A percentile compares a stretch with the other conserved stretches of the same genome.
Conservation (phyloP, 1,139 yeast species). For the Hyphopichia wangnamkhiaoensis region DNA sequence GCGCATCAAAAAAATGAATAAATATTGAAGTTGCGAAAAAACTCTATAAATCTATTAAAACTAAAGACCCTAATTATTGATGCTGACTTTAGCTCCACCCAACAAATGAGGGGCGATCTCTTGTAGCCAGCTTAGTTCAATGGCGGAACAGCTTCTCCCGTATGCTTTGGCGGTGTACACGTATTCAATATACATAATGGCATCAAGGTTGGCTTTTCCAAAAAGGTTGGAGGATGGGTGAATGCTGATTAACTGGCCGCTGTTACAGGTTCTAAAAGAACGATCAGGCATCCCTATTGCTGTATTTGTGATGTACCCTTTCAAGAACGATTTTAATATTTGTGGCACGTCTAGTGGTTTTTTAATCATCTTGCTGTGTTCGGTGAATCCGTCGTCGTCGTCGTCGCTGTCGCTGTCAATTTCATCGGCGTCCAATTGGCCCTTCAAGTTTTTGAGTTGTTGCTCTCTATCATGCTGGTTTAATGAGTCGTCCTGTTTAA, state of each 20-base stretch:
- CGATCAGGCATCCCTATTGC: slow-evolving; percentile 96
- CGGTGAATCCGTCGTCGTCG: slow-evolving; percentile 16
- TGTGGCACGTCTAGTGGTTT: slow-evolving; percentile 53
- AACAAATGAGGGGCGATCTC: slow-evolving; percentile 75
- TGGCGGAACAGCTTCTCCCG: slow-evolving; percentile 84
- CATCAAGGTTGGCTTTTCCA: slow-evolving; percentile 75
- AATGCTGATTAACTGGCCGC: slow-evolving; percentile 78
- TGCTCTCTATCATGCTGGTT: slow-evolving; percentile 26
- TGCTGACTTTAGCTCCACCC: slow-evolving; percentile 41
- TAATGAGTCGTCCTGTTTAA: slow-evolving; percentile 39
- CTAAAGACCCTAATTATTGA: slow-evolving; percentile 16
- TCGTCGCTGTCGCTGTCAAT: slow-evolving; percentile 23
- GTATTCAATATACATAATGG: slow-evolving; percentile 91
- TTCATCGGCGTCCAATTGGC: slow-evolving; percentile 26
- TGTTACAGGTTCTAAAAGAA: slow-evolving; percentile 79
- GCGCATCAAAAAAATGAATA: background rate
- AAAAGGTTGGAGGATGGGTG: slow-evolving; percentile 92
- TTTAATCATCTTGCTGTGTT: slow-evolving; percentile 7
- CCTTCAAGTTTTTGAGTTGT: slow-evolving; percentile 25
- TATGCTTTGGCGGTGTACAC: slow-evolving; percentile 92
- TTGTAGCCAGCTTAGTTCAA: slow-evolving; percentile 84
- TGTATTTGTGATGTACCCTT: slow-evolving; percentile 80
- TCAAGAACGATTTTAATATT: slow-evolving; percentile 73
- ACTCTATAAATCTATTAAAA: background rate
- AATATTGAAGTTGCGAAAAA: background rate